These are phyloP conservation scores for Scheffersomyces parashehatae DNA, from an alignment of 1,139 yeast species.

Conservation along the genomic window DNA sequence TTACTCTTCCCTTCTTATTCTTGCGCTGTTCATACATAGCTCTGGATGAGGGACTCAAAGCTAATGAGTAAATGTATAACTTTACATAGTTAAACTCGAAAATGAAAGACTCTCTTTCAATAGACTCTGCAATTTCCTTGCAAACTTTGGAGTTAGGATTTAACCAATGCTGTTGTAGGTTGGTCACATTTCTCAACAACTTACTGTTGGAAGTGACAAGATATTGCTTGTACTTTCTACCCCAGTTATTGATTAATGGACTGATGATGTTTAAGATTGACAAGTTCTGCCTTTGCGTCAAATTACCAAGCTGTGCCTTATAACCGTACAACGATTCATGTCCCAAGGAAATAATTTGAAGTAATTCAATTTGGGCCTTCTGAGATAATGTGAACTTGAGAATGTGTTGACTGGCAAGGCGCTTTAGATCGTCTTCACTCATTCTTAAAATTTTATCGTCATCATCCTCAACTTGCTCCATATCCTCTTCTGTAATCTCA, in stretches of 20 bases:
- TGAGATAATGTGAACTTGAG: constrained; percentile 60
- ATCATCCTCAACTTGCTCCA: constrained; percentile 25
- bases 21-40: constrained; percentile 19
- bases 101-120: constrained; percentile 71
- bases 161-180: constrained; percentile 32
- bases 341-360: constrained; percentile 79
- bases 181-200: constrained; percentile 22
- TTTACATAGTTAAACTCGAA: constrained; percentile 85
- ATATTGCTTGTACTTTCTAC: constrained; percentile 56
- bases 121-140: constrained; percentile 37
- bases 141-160: constrained; percentile 39
- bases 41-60: constrained; percentile 50
- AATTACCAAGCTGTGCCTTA: constrained; percentile 54
- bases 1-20: constrained; percentile 20
- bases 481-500: constrained; percentile 32
- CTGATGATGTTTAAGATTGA: constrained; percentile 71
- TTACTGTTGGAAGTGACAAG: constrained; percentile 48
- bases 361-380: constrained; percentile 74
- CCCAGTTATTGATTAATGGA: constrained; percentile 81
- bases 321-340: constrained; percentile 79
- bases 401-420: constrained; percentile 24
- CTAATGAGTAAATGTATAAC: constrained; percentile 79
- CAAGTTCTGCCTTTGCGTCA: constrained; percentile 65
- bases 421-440: constrained; percentile 40
- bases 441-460: constrained; percentile 34